Evolutionary conservation across 2,329 filamentous ascomycete species (phyloP), one percentile per base, ranked within the genome.

Genomic region (Aureobasidium musti): DNA sequence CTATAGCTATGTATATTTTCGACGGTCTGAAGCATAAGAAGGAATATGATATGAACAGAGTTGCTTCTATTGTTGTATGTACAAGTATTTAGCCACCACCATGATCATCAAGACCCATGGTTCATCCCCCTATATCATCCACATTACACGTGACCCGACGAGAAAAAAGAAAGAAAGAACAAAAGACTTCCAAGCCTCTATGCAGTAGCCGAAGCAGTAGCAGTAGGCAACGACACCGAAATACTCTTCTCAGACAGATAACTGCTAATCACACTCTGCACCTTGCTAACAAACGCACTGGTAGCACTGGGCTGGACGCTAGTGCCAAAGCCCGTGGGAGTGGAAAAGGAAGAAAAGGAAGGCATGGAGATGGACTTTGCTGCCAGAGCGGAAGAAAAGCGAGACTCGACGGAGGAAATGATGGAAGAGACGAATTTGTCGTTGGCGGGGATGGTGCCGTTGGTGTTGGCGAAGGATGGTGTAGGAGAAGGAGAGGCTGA

Each of bases 281-380:
- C 59, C 14, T 39, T n/a, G 5, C 45, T 52, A 14, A 41, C 59
- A 30, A 63, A 63, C 2, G 35, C 30, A 14, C 47, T 52, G 35
- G 45, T 63, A 6, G 41, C 39, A 21, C 59, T 63, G 3, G 59
- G 45, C 35, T 39, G 21, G 13, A 63, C 4, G 13, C 17, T 21
- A 11, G 21, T 35, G 3, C 21, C 59, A 19, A 17, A 47, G 14
- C 33, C 41, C 7, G 59, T 63, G 13, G 59, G 45, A 2, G 59
- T 52, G 35, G 30, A 26, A 35, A 52, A 52, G 19, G 45, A 52
- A 30, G 45, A 26, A 8, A 63, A 28, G 1, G 45, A 39, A 23
- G 59, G 59, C 59, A 63, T 63, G 33, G 59, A 52, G 33, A 63
- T 41, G 45, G 45, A 37, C 10, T 63, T 23, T 14, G 41, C 47